phyloP scores from a whole-genome alignment of 306 rosid species.

The Glycyrrhiza uralensis region DNA sequence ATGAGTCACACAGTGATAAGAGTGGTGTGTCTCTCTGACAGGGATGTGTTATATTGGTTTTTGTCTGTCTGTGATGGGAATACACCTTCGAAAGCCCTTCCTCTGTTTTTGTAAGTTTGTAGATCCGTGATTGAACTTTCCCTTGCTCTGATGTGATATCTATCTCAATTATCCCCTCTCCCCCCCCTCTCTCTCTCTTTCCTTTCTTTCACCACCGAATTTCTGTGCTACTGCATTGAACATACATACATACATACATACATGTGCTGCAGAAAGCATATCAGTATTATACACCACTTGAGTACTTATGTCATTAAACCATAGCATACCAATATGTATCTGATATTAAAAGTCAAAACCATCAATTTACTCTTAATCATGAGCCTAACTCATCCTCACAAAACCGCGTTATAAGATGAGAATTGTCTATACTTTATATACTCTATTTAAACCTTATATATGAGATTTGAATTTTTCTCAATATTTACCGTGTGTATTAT shows the following conservation, averaged over 20 bases:
- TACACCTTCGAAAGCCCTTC: neutral
- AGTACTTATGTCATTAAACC: neutral
- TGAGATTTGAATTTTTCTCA: too few relatives aligned
- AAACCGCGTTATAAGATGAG: too few relatives aligned
- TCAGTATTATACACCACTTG: neutral
- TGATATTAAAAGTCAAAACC: too few relatives aligned
- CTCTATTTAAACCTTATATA: too few relatives aligned
- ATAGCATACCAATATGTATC: too few relatives aligned
- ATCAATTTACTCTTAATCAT: too few relatives aligned
- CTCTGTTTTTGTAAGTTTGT: constrained; percentile 39
- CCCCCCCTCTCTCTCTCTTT: neutral
- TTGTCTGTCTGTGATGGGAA: constrained; percentile 29
- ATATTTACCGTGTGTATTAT: too few relatives aligned
- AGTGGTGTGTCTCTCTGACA: constrained; percentile 13
- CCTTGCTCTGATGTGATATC: constrained; percentile 38
- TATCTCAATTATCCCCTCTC: neutral
- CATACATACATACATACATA: too few relatives aligned
- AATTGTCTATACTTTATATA: too few relatives aligned
- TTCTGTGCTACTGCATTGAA: neutral
- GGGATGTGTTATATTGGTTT: constrained; percentile 19
- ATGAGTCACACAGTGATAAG: neutral
- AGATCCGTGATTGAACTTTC: constrained; percentile 55
- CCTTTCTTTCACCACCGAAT: constrained; percentile 15
- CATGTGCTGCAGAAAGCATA: neutral
- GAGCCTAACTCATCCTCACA: too few relatives aligned